These are phyloP conservation scores for Talaromyces sp. DNA, from an alignment of 2,329 filamentous ascomycete genomes.

Conservation along the genomic window DNA sequence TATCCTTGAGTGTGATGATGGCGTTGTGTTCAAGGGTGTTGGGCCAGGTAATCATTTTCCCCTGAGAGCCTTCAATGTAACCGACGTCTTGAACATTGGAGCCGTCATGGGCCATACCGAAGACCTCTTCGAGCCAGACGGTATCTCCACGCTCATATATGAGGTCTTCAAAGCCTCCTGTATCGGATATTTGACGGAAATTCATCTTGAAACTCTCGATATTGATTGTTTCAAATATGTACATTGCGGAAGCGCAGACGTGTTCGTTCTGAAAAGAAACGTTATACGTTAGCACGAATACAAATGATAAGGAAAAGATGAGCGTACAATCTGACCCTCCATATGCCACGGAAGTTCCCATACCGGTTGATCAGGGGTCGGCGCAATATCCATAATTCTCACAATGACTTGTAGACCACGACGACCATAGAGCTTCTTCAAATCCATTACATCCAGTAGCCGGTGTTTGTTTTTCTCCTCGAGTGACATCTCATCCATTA, in stretches of 20 bases:
- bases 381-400: conserved; percentile 56
- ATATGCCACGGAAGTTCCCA: conserved; percentile 47
- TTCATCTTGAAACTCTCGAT: conserved; percentile 49
- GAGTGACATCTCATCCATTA: conserved; percentile 25
- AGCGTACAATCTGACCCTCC: conserved; percentile 43
- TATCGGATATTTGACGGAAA: conserved; percentile 45
- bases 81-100: conserved; percentile 24
- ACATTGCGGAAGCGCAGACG: conserved; percentile 59
- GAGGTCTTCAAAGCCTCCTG: conserved; percentile 27
- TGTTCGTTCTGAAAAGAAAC: conserved; percentile 51
- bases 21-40: conserved; percentile 49
- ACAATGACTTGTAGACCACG: conserved; percentile 57
- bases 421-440: conserved; percentile 34
- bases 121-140: conserved; percentile 28
- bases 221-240: conserved; percentile 59
- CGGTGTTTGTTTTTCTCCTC: conserved; percentile 24
- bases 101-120: conserved; percentile 23
- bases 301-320: neutral
- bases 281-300: neutral
- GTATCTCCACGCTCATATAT: conserved; percentile 27
- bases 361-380: conserved; percentile 53
- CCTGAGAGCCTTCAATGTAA: conserved; percentile 17
- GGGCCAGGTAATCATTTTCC: conserved; percentile 25
- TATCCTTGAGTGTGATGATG: conserved; percentile 48
- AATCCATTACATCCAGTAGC: conserved; percentile 25